These are phyloP conservation scores for Wickerhamiella azyma DNA, from an alignment of 805 yeast genomes.

Conservation along the genomic window DNA sequence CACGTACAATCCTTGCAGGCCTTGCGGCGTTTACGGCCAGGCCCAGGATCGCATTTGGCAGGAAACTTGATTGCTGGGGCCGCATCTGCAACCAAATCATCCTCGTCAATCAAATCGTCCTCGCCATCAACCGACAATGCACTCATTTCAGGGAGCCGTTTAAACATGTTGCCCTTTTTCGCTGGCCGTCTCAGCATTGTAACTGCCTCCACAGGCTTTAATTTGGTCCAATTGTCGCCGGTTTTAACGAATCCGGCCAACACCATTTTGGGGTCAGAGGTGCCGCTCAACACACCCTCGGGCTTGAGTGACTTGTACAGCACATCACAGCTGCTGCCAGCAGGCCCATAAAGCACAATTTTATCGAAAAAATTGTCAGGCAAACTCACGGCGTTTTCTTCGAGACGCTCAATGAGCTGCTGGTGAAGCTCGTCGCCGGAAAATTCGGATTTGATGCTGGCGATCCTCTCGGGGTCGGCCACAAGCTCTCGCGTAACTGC, in stretches of 20 bases:
- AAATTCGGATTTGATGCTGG: conserved; percentile 11
- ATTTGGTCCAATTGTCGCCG: conserved; percentile 15
- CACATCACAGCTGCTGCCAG: conserved; percentile 18
- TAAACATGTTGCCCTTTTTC: conserved; percentile 1
- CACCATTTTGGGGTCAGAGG: conserved; percentile 26
- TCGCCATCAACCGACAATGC: conserved; percentile 27
- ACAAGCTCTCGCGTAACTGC: conserved; percentile 19
- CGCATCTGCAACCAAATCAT: conserved; percentile 35
- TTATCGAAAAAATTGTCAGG: conserved; percentile 19
- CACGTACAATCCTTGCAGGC: conserved; percentile 98
- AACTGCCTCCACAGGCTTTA: conserved; percentile 4
- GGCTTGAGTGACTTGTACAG: conserved; percentile 21
- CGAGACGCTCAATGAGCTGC: conserved; percentile 29
- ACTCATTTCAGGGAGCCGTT: conserved; percentile 8
- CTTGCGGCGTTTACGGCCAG: conserved; percentile 52
- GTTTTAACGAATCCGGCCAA: conserved; percentile 25
- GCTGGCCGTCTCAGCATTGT: background rate
- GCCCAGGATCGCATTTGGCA: conserved; percentile 38
- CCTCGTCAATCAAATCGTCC: conserved; percentile 44
- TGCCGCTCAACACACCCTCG: conserved; percentile 25
- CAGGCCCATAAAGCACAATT: conserved; percentile 22
- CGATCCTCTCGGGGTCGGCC: conserved; percentile 15
- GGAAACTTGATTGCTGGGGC: conserved; percentile 39
- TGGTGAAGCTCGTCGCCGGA: conserved; percentile 15
- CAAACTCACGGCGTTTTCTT: conserved; percentile 23